phyloP scores from a whole-genome alignment of 768 basidiomycete species.

The Lactarius sp. region DNA sequence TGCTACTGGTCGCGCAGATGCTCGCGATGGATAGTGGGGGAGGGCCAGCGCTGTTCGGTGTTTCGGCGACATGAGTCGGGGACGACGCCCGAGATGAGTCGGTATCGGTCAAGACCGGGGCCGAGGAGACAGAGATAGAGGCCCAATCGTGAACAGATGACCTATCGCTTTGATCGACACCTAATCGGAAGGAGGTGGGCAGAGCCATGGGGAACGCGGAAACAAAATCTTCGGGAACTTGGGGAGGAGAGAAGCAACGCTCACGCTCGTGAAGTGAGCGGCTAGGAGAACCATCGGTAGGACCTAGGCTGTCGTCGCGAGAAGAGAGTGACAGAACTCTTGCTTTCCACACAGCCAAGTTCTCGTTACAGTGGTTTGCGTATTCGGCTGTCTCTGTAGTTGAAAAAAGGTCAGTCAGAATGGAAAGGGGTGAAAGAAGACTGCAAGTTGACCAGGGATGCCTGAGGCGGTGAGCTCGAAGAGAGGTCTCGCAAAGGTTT shows the following conservation, averaged over 20 bases:
- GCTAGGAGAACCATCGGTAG: conserved; percentile 17
- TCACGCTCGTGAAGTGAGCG: conserved; percentile 14
- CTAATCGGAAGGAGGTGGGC: conserved; percentile 36
- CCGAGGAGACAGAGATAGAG: conserved; percentile 17
- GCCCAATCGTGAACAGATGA: conserved; percentile 25
- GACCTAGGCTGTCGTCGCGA: conserved; percentile 4
- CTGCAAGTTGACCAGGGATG: conserved; percentile 59
- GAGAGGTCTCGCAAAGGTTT: conserved; percentile 75
- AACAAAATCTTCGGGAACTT: conserved; percentile 42
- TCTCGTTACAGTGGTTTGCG: conserved; percentile 59
- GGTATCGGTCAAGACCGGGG: conserved; percentile 20
- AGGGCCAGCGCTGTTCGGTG: conserved; percentile 12
- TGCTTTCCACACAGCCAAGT: conserved; percentile 65
- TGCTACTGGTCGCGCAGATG: conserved; percentile 1
- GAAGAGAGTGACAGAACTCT: conserved; percentile 41
- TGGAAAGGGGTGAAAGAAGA: neutral
- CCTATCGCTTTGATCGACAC: conserved; percentile 29
- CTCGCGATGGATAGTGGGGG: conserved; percentile 21
- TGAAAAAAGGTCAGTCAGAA: neutral
- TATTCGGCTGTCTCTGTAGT: conserved; percentile 61
- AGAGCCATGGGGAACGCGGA: conserved; percentile 55
- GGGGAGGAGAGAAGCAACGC: conserved; percentile 29
- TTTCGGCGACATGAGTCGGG: conserved; percentile 23
- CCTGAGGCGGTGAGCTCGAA: conserved; percentile 68
- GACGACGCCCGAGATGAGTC: conserved; percentile 26